Evolutionary conservation across 202 grass and related monocot species (phyloP).

Genomic region (Carex sylvatica): DNA sequence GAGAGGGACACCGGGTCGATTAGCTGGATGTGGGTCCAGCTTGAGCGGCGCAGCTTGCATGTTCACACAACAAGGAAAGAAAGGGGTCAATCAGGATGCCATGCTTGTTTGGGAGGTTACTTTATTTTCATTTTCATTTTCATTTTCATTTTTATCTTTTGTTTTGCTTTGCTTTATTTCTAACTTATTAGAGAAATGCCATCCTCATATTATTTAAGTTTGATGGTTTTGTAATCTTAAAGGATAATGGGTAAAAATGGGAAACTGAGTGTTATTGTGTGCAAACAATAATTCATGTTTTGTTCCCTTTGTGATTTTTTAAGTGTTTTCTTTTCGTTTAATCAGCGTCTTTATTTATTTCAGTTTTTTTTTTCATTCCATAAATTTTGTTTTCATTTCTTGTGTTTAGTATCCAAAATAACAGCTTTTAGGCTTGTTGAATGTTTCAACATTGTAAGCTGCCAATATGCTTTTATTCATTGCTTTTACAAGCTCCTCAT

Average conservation of each 20-base stretch:
- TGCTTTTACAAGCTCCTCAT: background rate
- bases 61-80: slow-evolving; percentile 80
- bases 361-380: background rate
- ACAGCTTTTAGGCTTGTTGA: background rate
- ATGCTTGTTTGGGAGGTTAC: slow-evolving; percentile 93
- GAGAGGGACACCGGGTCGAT: slow-evolving; percentile 47
- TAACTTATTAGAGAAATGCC: slow-evolving; percentile 9
- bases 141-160: slow-evolving; percentile 6
- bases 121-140: background rate
- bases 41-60: slow-evolving; percentile 53
- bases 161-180: slow-evolving; percentile 10
- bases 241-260: slow-evolving; percentile 15
- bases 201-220: slow-evolving; percentile 7
- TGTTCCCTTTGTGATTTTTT: slow-evolving; percentile 20
- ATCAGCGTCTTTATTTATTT: background rate
- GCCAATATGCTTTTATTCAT: background rate
- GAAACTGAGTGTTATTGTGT: background rate
- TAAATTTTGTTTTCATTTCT: background rate
- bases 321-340: background rate
- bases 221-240: slow-evolving; percentile 26
- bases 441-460: background rate
- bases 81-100: slow-evolving; percentile 90
- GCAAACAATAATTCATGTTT: slow-evolving; percentile 19
- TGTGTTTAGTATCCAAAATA: background rate
- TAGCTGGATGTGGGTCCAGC: slow-evolving; percentile 56